phyloP scores from a whole-genome alignment of 345 rosid species.

The Brassica juncea region DNA sequence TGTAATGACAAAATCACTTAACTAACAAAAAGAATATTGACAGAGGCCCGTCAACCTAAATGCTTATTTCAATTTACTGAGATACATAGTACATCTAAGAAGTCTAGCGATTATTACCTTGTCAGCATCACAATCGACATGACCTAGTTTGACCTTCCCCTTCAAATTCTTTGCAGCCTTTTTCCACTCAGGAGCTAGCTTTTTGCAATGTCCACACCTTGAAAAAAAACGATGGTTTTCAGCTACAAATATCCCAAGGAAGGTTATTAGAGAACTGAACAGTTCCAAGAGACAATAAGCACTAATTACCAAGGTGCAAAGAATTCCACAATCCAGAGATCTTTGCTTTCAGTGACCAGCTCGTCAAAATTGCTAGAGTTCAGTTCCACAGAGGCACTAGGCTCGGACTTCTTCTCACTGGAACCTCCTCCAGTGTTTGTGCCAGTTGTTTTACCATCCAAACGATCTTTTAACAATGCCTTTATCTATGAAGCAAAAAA shows the following conservation, averaged over 20 bases:
- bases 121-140: slow-evolving; percentile 86
- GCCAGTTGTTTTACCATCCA: slow-evolving; percentile 73
- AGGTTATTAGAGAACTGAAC: background rate
- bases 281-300: background rate
- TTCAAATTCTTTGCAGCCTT: slow-evolving; percentile 82
- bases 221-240: slow-evolving; percentile 7
- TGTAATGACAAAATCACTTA: too few species aligned
- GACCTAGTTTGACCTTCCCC: slow-evolving; percentile 96
- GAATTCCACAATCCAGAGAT: slow-evolving; percentile 94
- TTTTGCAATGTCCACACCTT: slow-evolving; percentile 99
- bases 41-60: too few species aligned
- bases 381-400: slow-evolving; percentile 69
- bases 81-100: too few species aligned
- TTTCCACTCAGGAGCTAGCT: slow-evolving; percentile 97
- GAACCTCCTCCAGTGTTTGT: slow-evolving; percentile 62
- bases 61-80: too few species aligned
- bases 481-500: slow-evolving; percentile 55
- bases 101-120: slow-evolving; percentile 49
- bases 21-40: too few species aligned
- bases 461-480: slow-evolving; percentile 75
- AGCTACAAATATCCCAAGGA: background rate
- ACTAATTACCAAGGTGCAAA: slow-evolving; percentile 89
- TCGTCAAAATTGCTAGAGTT: slow-evolving; percentile 82
- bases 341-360: slow-evolving; percentile 83
- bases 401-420: slow-evolving; percentile 66